Evolutionary conservation across 805 yeast genomes (phyloP), one percentile per base, ranked within the genome.

Genomic region (Sugiyamaella marilandica): DNA sequence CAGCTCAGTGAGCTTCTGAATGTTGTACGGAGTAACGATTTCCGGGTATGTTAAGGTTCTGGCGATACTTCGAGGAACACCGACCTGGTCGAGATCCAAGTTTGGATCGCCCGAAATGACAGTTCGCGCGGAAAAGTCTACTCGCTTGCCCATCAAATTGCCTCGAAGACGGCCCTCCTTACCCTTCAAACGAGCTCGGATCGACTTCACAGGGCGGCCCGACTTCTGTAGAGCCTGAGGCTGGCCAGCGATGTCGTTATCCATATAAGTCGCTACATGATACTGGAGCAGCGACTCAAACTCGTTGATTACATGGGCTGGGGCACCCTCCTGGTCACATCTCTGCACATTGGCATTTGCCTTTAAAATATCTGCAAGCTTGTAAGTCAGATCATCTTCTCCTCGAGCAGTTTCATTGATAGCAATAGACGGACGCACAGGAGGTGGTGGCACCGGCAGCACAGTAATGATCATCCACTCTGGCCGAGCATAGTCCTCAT

Each of bases 81-180:
- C 99, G 56, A 94, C 99, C 75, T 94, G 98, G 68, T 95, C 99
- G 60, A 94, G 80, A 62, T 94, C 98, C 63, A 94, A 78, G 66
- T 94, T 94, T 44, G 99, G 99, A 70, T 94, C 99, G 79, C 98
- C 98, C 9, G 99, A 91, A 77, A 94, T 94, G 65, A 94, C 99
- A 1, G 99, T 91, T 76, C 99, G 89, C 9, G 99, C 99, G 37
- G 98, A 92, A 67, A 90, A 94, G 71, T 94, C 97, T 55, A 94
- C 99, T 80, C 99, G 94, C 79, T 94, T 94, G 72, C 99, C 99
- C 99, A 94, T 94, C 65, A 94, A 76, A 67, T 94, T 94, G 67
- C 98, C 98, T 80, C 99, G 85, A 58, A 94, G 82, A 76, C 99
- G 91, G 56, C 99, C 99, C 75, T 94, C 99, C 65, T 94, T 94